phyloP scores from a whole-genome alignment of 2,329 filamentous ascomycete species.

The Balansia obtecta region DNA sequence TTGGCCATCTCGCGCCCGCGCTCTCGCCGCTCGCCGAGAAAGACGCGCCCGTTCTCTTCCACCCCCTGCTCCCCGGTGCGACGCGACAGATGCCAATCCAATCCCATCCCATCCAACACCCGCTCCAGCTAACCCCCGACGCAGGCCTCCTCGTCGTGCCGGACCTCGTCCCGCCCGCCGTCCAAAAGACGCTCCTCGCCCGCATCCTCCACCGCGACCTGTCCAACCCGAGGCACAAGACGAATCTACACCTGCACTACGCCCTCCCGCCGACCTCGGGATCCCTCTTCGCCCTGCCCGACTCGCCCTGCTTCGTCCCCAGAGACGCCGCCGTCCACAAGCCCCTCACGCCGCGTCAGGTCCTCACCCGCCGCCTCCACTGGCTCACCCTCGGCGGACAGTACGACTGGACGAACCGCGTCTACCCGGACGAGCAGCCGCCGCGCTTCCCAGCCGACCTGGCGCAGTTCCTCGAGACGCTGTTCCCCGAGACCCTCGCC shows the following conservation, averaged over 20 bases:
- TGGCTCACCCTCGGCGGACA: constrained; percentile 94
- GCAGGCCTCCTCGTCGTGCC: constrained; percentile 71
- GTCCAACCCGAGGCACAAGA: constrained; percentile 60
- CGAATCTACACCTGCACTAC: constrained; percentile 84
- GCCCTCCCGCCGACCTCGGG: constrained; percentile 29
- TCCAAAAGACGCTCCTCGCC: constrained; percentile 60
- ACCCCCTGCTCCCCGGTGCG: constrained; percentile 56
- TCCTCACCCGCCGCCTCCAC: constrained; percentile 69
- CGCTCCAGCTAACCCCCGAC: not conserved
- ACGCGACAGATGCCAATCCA: too few relatives aligned
- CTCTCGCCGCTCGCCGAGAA: constrained; percentile 18
- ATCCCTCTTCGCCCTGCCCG: constrained; percentile 45
- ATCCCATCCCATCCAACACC: too few relatives aligned
- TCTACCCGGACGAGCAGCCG: constrained; percentile 57
- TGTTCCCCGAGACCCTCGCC: constrained; percentile 68
- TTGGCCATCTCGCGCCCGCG: constrained; percentile 26
- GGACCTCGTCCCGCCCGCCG: constrained; percentile 52
- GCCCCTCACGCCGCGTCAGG: constrained; percentile 53
- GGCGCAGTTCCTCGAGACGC: constrained; percentile 47
- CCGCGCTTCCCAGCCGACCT: constrained; percentile 68
- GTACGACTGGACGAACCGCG: constrained; percentile 87
- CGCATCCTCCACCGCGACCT: constrained; percentile 69
- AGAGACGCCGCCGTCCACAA: constrained; percentile 66
- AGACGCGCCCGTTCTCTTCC: constrained; percentile 45
- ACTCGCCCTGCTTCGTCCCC: constrained; percentile 46